Base-by-base conservation (phyloP, 257 asterid genomes). In the Ilex aquifolium region DNA sequence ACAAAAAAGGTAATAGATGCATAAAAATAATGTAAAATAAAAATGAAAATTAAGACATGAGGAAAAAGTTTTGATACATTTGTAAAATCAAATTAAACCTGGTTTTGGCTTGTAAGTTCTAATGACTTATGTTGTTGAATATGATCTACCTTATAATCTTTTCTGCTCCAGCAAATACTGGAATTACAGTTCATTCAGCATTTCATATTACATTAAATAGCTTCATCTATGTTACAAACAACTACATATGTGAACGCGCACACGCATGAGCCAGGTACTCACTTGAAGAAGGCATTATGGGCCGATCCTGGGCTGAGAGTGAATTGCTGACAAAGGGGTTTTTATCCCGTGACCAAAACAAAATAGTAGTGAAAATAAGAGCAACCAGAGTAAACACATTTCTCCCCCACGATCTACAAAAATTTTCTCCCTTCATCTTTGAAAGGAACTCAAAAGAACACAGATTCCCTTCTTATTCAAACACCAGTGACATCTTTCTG, bases 331-430 rank as follows among this genome's bases (percentile, higher is more conserved):
- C 76, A 46, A 78, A 80, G 65, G 95, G 88, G 67, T 83, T 88
- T 64, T 77, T 81, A 79, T 85, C 95, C 86, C 91, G 84, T 13
- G 75, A 72, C 96, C 95, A 88, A 55, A 88, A 75, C 27, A 85
- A 74, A 57, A 83, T 42, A 54, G 84, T 80, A 61, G 95, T 88
- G 69, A 76, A 55, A 53, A 88, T 31, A 62, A 88, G 70, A 62
- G 78, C 83, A 59, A 77, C 86, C 75, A 85, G 52, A 14, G 84
- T 71, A 66, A 79, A 77, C 32, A 85, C 72, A 72, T 78, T 86
- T 5, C 88, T 83, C 56, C 88, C 91, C 84, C 77, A 75, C 13
- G 59, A 62, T 75, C 82, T 85, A 62, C 65, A 70, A 57, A 78
- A 66, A 48, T 79, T 85, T 50, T 87, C 94, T 29, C 82, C 82